Conservation (phyloP, 169 alveolate species). For the Miamiensis avidus region DNA sequence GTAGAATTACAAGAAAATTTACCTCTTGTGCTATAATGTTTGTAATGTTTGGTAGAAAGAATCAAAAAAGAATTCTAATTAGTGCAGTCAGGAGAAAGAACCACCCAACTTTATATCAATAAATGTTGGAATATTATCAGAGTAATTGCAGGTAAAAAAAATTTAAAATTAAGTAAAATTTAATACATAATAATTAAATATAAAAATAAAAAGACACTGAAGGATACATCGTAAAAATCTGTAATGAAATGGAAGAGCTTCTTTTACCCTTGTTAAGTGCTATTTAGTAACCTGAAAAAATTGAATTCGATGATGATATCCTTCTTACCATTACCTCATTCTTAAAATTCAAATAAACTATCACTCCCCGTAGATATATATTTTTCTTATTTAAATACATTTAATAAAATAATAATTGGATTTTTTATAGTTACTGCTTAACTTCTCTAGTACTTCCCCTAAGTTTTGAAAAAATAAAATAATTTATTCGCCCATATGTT, state of each 20-base stretch:
- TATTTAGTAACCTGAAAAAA: slow-evolving; percentile 32
- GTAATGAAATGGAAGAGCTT: slow-evolving; percentile 47
- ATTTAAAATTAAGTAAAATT: too few relatives aligned
- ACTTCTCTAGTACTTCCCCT: slow-evolving; percentile 44
- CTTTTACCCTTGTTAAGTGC: slow-evolving; percentile 45
- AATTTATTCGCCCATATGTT: slow-evolving; percentile 45
- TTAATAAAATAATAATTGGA: too few relatives aligned
- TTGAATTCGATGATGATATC: slow-evolving; percentile 70
- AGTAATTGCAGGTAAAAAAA: slow-evolving; percentile 40
- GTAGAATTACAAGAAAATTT: too few relatives aligned
- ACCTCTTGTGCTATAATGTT: slow-evolving; percentile 15
- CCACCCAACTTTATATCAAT: slow-evolving; percentile 40
- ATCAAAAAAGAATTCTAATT: slow-evolving; percentile 10
- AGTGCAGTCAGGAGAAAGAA: slow-evolving; percentile 33
- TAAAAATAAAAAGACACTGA: too few relatives aligned
- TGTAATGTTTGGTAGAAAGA: slow-evolving; percentile 14
- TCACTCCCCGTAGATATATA: too few relatives aligned
- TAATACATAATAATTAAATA: too few relatives aligned
- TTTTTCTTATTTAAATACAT: too few relatives aligned
- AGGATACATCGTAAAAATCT: too few relatives aligned
- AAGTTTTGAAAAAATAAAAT: slow-evolving; percentile 44
- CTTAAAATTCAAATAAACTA: slow-evolving; percentile 30
- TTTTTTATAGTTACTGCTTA: slow-evolving; percentile 30
- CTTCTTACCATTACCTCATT: slow-evolving; percentile 40
- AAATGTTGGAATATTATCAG: slow-evolving; percentile 69